Conservation (phyloP, 2,329 filamentous ascomycete genomes). For the Exophiala oligosperma region DNA sequence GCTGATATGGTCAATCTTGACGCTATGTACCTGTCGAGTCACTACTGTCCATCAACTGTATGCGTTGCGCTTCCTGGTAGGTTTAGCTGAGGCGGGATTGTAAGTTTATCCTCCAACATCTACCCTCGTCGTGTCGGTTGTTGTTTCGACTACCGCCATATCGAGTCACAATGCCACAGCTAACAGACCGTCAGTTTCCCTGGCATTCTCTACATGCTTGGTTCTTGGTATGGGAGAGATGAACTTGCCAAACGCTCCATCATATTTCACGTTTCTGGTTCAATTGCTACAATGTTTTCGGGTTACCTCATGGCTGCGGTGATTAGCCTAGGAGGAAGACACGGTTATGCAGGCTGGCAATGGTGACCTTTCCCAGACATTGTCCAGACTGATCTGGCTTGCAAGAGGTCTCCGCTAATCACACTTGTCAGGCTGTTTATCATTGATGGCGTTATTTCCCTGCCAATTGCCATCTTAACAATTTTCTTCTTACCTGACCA, state of each 20-base stretch:
- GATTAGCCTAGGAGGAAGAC: conserved; percentile 49
- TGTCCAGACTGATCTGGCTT: background rate
- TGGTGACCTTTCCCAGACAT: conserved; percentile 32
- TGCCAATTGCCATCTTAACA: conserved; percentile 45
- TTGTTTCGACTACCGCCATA: background rate
- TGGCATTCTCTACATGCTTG: conserved; percentile 53
- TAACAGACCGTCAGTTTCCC: conserved; percentile 39
- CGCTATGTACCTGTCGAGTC: conserved; percentile 25
- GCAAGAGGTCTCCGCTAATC: background rate
- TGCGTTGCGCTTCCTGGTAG: conserved; percentile 49
- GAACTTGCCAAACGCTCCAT: conserved; percentile 54
- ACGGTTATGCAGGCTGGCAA: conserved; percentile 56
- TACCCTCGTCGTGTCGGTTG: background rate
- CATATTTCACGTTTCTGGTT: conserved; percentile 52
- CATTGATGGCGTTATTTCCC: conserved; percentile 42
- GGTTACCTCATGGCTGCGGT: conserved; percentile 58
- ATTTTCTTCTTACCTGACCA: conserved; percentile 48
- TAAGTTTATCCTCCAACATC: background rate
- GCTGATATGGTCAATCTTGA: conserved; percentile 33
- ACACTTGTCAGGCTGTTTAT: conserved; percentile 35
- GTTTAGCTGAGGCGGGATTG: conserved; percentile 50
- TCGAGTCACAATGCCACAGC: background rate
- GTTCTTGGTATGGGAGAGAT: conserved; percentile 52
- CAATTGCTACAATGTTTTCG: conserved; percentile 44
- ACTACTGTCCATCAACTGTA: conserved; percentile 13